phyloP scores from a whole-genome alignment of 1,284 basidiomycete species.

The Cystobasidium sp. region DNA sequence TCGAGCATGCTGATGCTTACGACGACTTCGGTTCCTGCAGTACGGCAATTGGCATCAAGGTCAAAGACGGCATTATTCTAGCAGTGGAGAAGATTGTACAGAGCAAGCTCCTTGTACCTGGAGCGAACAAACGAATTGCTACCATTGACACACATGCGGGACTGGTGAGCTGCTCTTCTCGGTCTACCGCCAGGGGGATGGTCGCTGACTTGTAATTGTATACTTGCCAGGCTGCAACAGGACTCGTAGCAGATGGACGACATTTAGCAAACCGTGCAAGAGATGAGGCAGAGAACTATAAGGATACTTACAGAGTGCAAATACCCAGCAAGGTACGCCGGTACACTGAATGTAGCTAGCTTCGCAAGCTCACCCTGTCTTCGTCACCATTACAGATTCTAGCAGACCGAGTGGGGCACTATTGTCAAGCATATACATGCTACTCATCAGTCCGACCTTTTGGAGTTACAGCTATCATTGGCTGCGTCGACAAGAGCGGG shows the following conservation, averaged over 20 bases:
- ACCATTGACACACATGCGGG: constrained; percentile 92
- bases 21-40: constrained; percentile 26
- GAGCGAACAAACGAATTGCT: constrained; percentile 89
- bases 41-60: constrained; percentile 64
- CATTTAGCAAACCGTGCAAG: constrained; percentile 83
- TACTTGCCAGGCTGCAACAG: constrained; percentile 76
- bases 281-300: constrained; percentile 79
- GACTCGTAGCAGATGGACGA: constrained; percentile 90
- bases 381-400: constrained; percentile 65
- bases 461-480: constrained; percentile 90
- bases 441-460: constrained; percentile 98
- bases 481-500: constrained; percentile 86
- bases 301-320: constrained; percentile 75
- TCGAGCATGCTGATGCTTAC: constrained; percentile 19
- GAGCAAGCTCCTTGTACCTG: constrained; percentile 93
- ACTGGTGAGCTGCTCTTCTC: constrained; percentile 64
- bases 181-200: neutral
- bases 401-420: constrained; percentile 81
- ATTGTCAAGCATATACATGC: constrained; percentile 94
- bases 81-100: constrained; percentile 98
- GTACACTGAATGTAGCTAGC: neutral
- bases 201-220: constrained; percentile 1
- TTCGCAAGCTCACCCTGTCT: neutral
- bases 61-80: constrained; percentile 90
- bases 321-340: constrained; percentile 77